Evolutionary conservation across 345 rosid genomes (phyloP).

Genomic region (Populus simonii): DNA sequence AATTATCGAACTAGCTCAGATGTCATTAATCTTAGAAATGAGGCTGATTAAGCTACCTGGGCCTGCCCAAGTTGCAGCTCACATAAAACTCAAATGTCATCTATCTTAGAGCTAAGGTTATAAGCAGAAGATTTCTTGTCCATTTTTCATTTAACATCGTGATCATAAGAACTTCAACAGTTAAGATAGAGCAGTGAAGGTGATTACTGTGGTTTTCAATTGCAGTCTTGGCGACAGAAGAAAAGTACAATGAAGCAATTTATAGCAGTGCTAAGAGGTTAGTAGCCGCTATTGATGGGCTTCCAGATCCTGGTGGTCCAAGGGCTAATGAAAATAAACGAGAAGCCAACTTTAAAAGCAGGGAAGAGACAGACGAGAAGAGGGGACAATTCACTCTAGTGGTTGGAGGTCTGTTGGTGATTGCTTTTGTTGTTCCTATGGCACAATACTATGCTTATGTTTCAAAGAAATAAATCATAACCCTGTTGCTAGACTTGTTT

Average conservation of each 20-base stretch:
- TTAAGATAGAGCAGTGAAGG: neutral
- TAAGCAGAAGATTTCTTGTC: neutral
- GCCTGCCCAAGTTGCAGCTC: too few species aligned
- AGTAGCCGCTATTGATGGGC: conserved; percentile 91
- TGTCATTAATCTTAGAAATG: neutral
- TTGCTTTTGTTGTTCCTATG: conserved; percentile 96
- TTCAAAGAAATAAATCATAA: conserved; percentile 55
- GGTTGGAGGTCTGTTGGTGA: conserved; percentile 85
- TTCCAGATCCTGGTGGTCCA: conserved; percentile 94
- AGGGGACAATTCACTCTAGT: conserved; percentile 94
- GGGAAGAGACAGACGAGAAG: conserved; percentile 95
- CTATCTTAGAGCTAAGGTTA: neutral
- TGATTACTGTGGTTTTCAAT: conserved; percentile 11
- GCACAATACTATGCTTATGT: conserved; percentile 93
- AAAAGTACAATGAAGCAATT: conserved; percentile 90
- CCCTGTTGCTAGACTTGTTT: conserved; percentile 6
- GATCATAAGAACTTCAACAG: neutral
- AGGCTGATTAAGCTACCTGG: too few species aligned
- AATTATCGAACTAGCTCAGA: neutral
- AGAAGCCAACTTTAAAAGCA: conserved; percentile 83
- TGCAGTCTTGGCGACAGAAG: conserved; percentile 94
- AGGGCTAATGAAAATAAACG: conserved; percentile 60
- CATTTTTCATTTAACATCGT: neutral
- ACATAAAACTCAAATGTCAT: too few species aligned
- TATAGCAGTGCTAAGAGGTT: conserved; percentile 77